A percentile compares a stretch with the other conserved stretches of the same genome.
phyloP scores from a whole-genome alignment of 2,329 filamentous ascomycete genomes.

The Xylaria sp. region DNA sequence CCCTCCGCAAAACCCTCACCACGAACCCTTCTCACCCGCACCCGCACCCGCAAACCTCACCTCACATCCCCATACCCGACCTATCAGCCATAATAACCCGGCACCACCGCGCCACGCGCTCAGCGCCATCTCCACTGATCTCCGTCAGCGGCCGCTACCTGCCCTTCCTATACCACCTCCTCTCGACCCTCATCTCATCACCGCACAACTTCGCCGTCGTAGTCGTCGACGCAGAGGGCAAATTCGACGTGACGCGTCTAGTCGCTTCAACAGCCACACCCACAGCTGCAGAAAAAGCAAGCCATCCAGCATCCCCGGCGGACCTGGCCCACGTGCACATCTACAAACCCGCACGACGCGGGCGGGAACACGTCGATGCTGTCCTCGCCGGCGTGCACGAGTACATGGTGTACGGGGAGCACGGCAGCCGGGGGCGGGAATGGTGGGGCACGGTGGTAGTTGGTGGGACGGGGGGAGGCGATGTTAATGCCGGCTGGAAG shows the following conservation, averaged over 20 bases:
- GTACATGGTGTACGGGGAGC: constrained; percentile 63
- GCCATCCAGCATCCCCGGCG: constrained; percentile 41
- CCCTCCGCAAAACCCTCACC: constrained; percentile 35
- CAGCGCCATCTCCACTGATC: constrained; percentile 55
- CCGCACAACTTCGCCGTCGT: constrained; percentile 62
- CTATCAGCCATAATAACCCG: constrained; percentile 60
- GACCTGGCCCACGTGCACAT: constrained; percentile 65
- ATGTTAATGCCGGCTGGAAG: constrained; percentile 55
- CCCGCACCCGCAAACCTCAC: constrained; percentile 32
- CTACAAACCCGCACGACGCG: constrained; percentile 54
- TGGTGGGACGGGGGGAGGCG: constrained; percentile 54
- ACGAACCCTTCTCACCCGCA: constrained; percentile 33
- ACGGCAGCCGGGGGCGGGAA: constrained; percentile 58
- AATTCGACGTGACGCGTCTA: constrained; percentile 65
- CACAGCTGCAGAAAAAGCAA: not conserved
- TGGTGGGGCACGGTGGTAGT: constrained; percentile 71
- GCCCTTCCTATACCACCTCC: constrained; percentile 66
- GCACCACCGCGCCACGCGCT: constrained; percentile 62
- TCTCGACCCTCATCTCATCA: constrained; percentile 62
- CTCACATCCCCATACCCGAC: constrained; percentile 53
- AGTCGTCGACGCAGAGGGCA: constrained; percentile 65
- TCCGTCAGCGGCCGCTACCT: constrained; percentile 64
- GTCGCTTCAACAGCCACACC: constrained; percentile 13
- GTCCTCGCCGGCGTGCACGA: constrained; percentile 56
- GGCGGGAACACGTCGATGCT: constrained; percentile 46